Base-by-base conservation (phyloP, 352 stramenopile genomes). In the Globisporangium spinosum region DNA sequence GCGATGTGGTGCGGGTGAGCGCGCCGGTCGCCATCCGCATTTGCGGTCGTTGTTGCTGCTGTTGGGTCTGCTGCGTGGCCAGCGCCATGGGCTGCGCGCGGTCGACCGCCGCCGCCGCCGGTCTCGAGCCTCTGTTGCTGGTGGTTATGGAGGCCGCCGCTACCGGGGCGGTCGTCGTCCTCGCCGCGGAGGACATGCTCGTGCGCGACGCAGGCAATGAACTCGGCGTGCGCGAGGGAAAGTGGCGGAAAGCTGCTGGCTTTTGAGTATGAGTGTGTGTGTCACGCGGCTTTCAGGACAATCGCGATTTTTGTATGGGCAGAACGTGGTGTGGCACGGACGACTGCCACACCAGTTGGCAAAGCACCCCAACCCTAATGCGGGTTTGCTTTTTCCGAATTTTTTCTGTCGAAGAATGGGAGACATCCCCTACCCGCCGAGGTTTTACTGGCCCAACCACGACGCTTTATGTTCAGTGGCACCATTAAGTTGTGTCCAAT, bases 1-100 rank as follows among this genome's bases (percentile, higher is more conserved):
- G 83, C 85, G 65, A 70, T 45, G 17, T 65, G 22, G 51, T 22
- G 32, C 29, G 34, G 38, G 64, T 45, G 40, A 54, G 64, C 35
- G 60, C 32, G 54, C 53, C 6, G 2, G 22, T 27, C 43, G 60
- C 23, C 20, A 35, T 54, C 20, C 38, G 38, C 58, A 55, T 3
- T 20, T 35, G 47, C 56, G 54, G 62, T 51, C 43, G 15, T 6
- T n/a, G 40, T 20, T 49, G 40, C 6, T 49, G 43, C 15, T 49
- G 40, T 6, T 49, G 43, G 5, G 15, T n/a, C 43, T 49, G 29
- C 22, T 58, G 69, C 64, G 25, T 72, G 32, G 56, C 9, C 8
- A 62, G 56, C n/a, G 32, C 56, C n/a, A 34, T 62, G 43, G 43
- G 43, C 43, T 51, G 43, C 15, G 1, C 15, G 40, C 40, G 40